Percentiles rank a stretch among this genome's conserved stretches.
Evolutionary conservation across 352 stramenopile species (phyloP).

Genomic region (Globisporangium alternatum): DNA sequence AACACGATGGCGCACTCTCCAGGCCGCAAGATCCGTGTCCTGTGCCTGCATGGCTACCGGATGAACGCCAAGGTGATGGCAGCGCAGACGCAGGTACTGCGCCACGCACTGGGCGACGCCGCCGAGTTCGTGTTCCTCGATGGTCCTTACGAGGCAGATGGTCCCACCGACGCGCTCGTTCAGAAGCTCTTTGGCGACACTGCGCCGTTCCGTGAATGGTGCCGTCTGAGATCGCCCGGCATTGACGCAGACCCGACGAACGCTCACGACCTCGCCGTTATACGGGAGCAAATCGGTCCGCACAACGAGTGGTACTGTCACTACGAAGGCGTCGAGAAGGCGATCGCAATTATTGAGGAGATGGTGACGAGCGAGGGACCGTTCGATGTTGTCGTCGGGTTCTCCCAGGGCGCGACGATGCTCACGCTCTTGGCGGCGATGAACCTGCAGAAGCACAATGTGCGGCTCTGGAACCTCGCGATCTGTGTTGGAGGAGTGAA

Average conservation of each 20-base stretch:
- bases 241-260: conserved; percentile 3
- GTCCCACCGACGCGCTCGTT: conserved; percentile 52
- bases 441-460: conserved; percentile 25
- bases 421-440: conserved; percentile 35
- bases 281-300: background rate
- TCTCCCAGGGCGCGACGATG: conserved; percentile 54
- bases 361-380: conserved; percentile 31
- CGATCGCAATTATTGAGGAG: conserved; percentile 33
- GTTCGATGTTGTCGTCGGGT: conserved; percentile 52
- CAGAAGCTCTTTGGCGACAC: conserved; percentile 46
- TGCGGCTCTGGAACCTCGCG: conserved; percentile 32
- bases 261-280: conserved; percentile 18
- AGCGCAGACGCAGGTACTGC: conserved; percentile 54
- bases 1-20: no score
- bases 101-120: conserved; percentile 45
- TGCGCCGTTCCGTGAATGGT: conserved; percentile 75
- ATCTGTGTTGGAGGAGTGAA: conserved; percentile 40
- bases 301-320: conserved; percentile 15
- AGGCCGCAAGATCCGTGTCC: conserved; percentile 41
- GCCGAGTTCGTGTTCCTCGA: conserved; percentile 77
- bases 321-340: conserved; percentile 28
- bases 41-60: conserved; percentile 73
- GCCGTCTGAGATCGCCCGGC: conserved; percentile 11
- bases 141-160: conserved; percentile 43
- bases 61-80: conserved; percentile 73